Evolutionary conservation across 1,284 basidiomycete genomes (phyloP).

Genomic region (Trichosporon sp.): DNA sequence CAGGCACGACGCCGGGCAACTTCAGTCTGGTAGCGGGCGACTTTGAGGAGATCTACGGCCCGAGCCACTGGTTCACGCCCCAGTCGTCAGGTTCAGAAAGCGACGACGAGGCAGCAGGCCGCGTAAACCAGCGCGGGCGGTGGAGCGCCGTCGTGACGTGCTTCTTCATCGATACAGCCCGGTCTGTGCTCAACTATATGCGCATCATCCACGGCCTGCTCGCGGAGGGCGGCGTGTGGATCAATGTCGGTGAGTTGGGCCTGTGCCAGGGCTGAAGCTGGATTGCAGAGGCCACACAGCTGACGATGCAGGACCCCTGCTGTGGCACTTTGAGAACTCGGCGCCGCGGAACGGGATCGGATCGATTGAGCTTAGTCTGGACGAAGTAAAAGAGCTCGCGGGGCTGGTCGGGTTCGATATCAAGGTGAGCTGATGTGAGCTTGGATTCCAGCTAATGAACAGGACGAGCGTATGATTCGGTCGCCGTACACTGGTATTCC

Average conservation of each 20-base stretch:
- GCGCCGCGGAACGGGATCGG: conserved; percentile 57
- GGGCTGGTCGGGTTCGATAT: conserved; percentile 75
- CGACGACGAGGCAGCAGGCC: conserved; percentile 47
- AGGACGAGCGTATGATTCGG: conserved; percentile 74
- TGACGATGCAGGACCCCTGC: conserved; percentile 64
- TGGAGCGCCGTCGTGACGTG: conserved; percentile 92
- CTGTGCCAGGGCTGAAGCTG: neutral
- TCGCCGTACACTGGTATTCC: conserved; percentile 83
- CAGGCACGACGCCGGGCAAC: conserved; percentile 43
- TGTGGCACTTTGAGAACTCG: conserved; percentile 92
- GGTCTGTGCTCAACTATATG: conserved; percentile 86
- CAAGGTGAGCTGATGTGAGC: conserved; percentile 54
- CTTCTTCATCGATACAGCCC: conserved; percentile 96
- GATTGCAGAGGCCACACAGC: neutral
- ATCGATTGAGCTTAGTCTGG: conserved; percentile 80
- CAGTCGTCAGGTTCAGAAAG: conserved; percentile 5
- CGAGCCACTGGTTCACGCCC: conserved; percentile 38
- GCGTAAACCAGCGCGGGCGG: conserved; percentile 56
- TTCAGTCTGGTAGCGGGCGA: conserved; percentile 88
- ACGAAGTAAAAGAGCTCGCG: conserved; percentile 76
- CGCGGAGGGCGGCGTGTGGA: conserved; percentile 79
- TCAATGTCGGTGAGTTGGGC: conserved; percentile 63
- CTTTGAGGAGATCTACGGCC: conserved; percentile 84
- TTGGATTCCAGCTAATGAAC: neutral
- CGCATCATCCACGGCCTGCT: conserved; percentile 73